phyloP scores from a whole-genome alignment of 106 monocot species.

The Vanilla planifolia region DNA sequence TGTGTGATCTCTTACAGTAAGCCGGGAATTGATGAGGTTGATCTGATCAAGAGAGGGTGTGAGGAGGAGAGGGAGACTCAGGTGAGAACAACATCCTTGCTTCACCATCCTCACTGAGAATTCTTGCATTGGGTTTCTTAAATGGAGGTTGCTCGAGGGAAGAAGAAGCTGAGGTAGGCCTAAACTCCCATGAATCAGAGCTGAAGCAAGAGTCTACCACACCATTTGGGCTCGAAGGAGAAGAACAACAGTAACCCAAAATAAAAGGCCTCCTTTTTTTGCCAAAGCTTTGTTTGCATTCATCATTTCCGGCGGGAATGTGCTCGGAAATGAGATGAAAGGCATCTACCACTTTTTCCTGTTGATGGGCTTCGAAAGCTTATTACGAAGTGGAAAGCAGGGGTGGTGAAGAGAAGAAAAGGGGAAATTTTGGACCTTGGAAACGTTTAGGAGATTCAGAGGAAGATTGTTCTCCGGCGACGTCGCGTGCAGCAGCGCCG shows the following conservation, averaged over 20 bases:
- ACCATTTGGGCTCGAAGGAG: constrained; percentile 49
- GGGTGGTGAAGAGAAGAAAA: too few species aligned
- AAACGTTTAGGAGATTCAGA: constrained; percentile 27
- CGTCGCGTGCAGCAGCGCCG: constrained; percentile 51
- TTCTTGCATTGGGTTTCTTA: constrained; percentile 14
- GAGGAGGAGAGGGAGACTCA: too few species aligned
- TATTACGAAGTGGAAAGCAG: neutral
- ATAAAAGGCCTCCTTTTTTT: constrained; percentile 29
- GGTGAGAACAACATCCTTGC: too few species aligned
- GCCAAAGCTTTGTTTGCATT: too few species aligned
- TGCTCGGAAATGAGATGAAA: constrained; percentile 28
- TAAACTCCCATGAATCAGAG: constrained; percentile 19
- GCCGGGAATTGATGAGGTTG: too few species aligned
- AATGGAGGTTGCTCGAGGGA: constrained; percentile 16
- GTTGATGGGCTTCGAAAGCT: neutral
- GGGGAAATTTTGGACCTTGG: constrained; percentile 59
- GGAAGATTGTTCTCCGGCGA: constrained; percentile 10
- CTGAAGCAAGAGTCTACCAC: constrained; percentile 46
- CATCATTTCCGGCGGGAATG: neutral
- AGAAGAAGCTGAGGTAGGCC: constrained; percentile 13
- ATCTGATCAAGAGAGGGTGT: too few species aligned
- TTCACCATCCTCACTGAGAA: too few species aligned
- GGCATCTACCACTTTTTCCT: constrained; percentile 39
- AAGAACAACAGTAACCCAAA: neutral
- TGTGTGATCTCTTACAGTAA: too few species aligned